Evolutionary conservation across 805 yeast genomes (phyloP).

Genomic region (Pichia gijzeniarum): DNA sequence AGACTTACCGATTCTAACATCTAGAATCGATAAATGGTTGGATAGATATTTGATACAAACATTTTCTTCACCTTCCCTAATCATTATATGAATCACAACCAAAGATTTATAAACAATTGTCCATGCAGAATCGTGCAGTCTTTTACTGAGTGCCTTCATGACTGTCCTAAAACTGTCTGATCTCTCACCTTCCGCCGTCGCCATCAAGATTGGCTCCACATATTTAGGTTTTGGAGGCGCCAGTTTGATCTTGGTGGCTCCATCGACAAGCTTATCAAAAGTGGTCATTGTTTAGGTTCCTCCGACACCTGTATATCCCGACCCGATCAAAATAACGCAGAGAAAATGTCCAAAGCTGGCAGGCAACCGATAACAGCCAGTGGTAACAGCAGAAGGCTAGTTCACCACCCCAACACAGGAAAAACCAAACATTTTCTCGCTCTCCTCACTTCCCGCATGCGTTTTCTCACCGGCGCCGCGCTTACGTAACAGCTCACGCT

Average conservation of each 20-base stretch:
- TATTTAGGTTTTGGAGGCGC: slow-evolving; percentile 99
- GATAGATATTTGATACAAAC: slow-evolving; percentile 65
- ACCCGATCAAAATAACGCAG: not conserved
- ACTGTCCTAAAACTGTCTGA: slow-evolving; percentile 58
- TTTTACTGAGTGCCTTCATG: slow-evolving; percentile 51
- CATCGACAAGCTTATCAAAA: slow-evolving; percentile 70
- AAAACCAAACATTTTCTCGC: not conserved
- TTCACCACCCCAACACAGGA: too few relatives aligned
- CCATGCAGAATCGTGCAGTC: slow-evolving; percentile 83
- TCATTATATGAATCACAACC: slow-evolving; percentile 81
- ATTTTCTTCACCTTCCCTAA: slow-evolving; percentile 83
- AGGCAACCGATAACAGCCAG: too few relatives aligned
- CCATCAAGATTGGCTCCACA: slow-evolving; percentile 82
- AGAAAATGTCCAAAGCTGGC: too few relatives aligned
- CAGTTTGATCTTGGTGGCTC: slow-evolving; percentile 68
- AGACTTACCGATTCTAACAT: slow-evolving; percentile 31
- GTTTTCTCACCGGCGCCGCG: not conserved
- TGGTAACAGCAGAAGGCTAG: too few relatives aligned
- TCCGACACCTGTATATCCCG: too few relatives aligned
- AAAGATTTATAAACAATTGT: slow-evolving; percentile 83
- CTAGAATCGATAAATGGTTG: slow-evolving; percentile 53
- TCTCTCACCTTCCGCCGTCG: slow-evolving; percentile 47
- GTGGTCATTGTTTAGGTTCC: slow-evolving; percentile 53
- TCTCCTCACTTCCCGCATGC: not conserved
- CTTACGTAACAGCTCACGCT: too few relatives aligned